Evolutionary conservation across 192 early-diverging fungal genomes (phyloP).

Genomic region (Linnemannia schmuckeri): DNA sequence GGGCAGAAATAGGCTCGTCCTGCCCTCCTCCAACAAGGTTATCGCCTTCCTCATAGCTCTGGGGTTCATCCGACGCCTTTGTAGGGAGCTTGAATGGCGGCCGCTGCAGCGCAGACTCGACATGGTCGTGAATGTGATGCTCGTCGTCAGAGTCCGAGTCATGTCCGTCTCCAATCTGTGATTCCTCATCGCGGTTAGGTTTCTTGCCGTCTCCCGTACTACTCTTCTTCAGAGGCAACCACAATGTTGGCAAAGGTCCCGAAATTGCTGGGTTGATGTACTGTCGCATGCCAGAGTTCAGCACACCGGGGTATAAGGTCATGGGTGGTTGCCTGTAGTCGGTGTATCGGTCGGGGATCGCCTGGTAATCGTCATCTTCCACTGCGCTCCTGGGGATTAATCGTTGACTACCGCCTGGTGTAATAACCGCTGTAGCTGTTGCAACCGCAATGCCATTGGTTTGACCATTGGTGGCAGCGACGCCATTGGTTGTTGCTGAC

Average conservation of each 20-base stretch:
- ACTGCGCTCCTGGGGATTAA: conserved; percentile 44
- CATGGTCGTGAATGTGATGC: conserved; percentile 29
- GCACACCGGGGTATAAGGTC: conserved; percentile 74
- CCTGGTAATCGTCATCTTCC: conserved; percentile 75
- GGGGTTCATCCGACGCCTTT: conserved; percentile 27
- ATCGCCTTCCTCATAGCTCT: conserved; percentile 34
- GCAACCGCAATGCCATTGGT: not conserved
- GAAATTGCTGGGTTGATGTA: conserved; percentile 77
- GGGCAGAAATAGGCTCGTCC: conserved; percentile 27
- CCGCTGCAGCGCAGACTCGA: conserved; percentile 29
- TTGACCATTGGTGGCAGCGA: not conserved
- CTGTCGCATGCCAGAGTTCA: conserved; percentile 77
- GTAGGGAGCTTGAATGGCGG: conserved; percentile 44
- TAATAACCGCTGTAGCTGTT: conserved; percentile 16
- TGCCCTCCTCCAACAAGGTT: conserved; percentile 51
- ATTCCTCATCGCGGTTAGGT: conserved; percentile 14
- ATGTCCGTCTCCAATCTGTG: not conserved
- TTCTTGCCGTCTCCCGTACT: conserved; percentile 6
- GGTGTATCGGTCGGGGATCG: conserved; percentile 73
- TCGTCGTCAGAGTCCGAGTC: conserved; percentile 22
- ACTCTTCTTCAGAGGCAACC: conserved; percentile 74
- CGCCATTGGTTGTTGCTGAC: not conserved
- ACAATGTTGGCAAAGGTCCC: conserved; percentile 76
- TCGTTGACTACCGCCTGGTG: conserved; percentile 14
- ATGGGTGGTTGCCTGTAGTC: conserved; percentile 82